phyloP scores from a whole-genome alignment of 371 early-diverging fungal species.

The Phascolomyces articulosus region DNA sequence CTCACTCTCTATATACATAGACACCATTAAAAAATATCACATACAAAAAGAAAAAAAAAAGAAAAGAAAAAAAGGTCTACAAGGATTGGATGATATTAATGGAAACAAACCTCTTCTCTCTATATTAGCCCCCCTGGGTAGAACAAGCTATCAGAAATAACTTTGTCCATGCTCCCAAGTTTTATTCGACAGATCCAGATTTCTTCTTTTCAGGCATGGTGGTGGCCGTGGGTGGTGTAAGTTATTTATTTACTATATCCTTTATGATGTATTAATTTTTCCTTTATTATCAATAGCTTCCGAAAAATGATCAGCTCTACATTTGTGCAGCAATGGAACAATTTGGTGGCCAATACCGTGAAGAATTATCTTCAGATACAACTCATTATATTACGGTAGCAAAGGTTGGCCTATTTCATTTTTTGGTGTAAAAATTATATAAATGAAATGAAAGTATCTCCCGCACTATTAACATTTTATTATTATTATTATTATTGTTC shows the following conservation, averaged over 20 bases:
- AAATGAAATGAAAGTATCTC: neutral
- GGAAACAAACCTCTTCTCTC: no score
- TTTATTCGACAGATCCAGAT: slow-evolving; percentile 55
- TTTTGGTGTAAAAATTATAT: neutral
- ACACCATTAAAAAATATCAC: no score
- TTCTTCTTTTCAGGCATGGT: slow-evolving; percentile 67
- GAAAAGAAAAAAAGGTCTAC: no score
- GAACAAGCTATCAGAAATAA: slow-evolving; percentile 24
- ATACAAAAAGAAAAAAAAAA: no score
- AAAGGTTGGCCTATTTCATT: slow-evolving; percentile 27
- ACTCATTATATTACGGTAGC: slow-evolving; percentile 63
- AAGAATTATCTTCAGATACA: slow-evolving; percentile 44
- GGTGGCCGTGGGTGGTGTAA: slow-evolving; percentile 48
- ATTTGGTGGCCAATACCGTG: slow-evolving; percentile 62
- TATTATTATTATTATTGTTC: neutral
- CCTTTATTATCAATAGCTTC: slow-evolving; percentile 27
- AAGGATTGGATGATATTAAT: no score
- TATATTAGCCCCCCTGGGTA: slow-evolving; percentile 25
- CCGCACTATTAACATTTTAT: neutral
- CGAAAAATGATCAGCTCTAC: slow-evolving; percentile 43
- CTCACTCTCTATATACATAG: no score
- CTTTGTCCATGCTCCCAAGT: slow-evolving; percentile 38
- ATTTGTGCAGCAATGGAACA: slow-evolving; percentile 53
- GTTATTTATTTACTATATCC: neutral
- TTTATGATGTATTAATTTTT: no score